Base-by-base conservation (phyloP, 1,139 yeast genomes). In the Yamadazyma kanchanaburiensis region DNA sequence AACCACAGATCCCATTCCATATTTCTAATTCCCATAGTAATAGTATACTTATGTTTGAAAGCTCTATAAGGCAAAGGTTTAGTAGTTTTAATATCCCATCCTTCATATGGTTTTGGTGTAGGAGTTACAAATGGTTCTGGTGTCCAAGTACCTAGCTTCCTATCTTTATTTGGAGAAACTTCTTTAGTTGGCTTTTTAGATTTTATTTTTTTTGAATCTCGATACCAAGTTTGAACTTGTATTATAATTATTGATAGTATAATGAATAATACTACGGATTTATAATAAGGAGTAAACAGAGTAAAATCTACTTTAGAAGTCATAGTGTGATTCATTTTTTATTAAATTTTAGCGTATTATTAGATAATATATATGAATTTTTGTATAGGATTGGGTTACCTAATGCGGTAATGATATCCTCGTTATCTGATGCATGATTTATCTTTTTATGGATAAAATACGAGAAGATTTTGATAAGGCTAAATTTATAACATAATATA, bases 11-110 rank as follows among this genome's bases (percentile, higher is more conserved):
- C 58, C 65, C 70, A 69, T 30, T 74, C 71, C 80, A 77, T 71
- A 37, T 59, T 62, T 42, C 83, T 57, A 27, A 77, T 77, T n/a
- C 83, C 85, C 85, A 78, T 78, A 17, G 78, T 77, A 14, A 64
- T 57, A 37, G 49, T 49, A 45, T 77, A 77, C 37, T 70, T 74
- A 49, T 74, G 78, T 47, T 66, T 76, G 49, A 77, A 77, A 0
- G 83, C 81, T 33, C 84, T 58, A 46, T 77, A 77, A 15, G 83
- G 80, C 24, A 74, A 45, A 2, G 86, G 84, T 32, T 51, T 56
- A 2, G 83, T 76, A 2, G 55, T 55, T 7, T 59, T 51, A 27
- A 72, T 48, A 34, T 72, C 68, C 83, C 84, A 79, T 38, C 63
- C 50, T 15, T 60, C 55, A 38, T 47, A 73, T 9, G 71, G 62